Conservation (phyloP, 768 basidiomycete species). For the Lanmaoa rubissima region DNA sequence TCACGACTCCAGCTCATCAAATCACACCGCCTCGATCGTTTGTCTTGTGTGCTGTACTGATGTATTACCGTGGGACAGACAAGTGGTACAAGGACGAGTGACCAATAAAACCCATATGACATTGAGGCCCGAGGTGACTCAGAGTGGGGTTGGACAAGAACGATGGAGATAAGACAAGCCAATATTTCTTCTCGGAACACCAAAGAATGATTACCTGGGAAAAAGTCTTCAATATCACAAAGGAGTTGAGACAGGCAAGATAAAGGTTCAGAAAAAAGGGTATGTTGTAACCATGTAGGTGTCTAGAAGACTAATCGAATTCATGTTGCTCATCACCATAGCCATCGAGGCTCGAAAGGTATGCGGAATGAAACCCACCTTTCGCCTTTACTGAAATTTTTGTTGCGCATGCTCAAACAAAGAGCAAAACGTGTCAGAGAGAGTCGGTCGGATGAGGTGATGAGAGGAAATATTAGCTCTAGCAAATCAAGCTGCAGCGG, state of each 20-base stretch:
- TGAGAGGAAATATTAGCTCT: too few species aligned
- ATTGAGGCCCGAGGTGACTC: not conserved
- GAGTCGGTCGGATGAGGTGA: not conserved
- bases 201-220: constrained; percentile 3
- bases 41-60: not conserved
- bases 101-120: not conserved
- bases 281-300: constrained; percentile 61
- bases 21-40: constrained; percentile 5
- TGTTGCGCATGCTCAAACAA: not conserved
- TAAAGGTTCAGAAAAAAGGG: constrained; percentile 20
- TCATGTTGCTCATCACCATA: constrained; percentile 54
- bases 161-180: not conserved
- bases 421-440: too few species aligned
- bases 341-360: not conserved
- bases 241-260: not conserved
- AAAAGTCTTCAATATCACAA: constrained; percentile 8
- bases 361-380: constrained; percentile 10
- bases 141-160: too few species aligned
- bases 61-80: constrained; percentile 3
- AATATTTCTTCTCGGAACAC: not conserved
- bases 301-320: constrained; percentile 98
- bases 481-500: not conserved
- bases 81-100: constrained; percentile 1
- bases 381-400: not conserved
- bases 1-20: not conserved